phyloP scores from a whole-genome alignment of 768 basidiomycete genomes.

The Lactarius vividus region DNA sequence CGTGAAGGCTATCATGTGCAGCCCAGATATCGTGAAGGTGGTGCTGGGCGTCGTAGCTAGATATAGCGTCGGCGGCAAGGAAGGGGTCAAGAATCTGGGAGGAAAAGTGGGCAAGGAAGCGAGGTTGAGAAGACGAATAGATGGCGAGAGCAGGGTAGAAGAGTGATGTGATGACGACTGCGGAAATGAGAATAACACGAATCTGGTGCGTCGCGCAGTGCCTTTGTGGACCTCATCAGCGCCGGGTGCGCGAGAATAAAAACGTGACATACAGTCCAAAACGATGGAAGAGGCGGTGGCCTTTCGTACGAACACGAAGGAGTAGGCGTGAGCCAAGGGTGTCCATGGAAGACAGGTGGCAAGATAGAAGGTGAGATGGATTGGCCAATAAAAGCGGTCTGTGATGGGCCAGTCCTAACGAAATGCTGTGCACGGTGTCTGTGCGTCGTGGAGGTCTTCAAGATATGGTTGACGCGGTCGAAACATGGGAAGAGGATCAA shows the following conservation, averaged over 20 bases:
- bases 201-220: conserved; percentile 91
- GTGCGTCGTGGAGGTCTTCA: not conserved
- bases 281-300: conserved; percentile 57
- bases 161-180: conserved; percentile 83
- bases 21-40: conserved; percentile 76
- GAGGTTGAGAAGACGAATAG: conserved; percentile 71
- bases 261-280: conserved; percentile 70
- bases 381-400: not conserved
- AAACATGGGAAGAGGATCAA: conserved; percentile 12
- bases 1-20: conserved; percentile 56
- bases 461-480: not conserved
- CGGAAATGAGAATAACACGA: conserved; percentile 82
- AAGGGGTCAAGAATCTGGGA: conserved; percentile 63
- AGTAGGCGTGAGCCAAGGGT: conserved; percentile 27
- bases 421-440: not conserved
- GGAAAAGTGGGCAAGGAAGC: conserved; percentile 51
- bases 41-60: conserved; percentile 52
- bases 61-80: conserved; percentile 49
- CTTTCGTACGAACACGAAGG: conserved; percentile 40
- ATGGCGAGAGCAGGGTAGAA: conserved; percentile 89
- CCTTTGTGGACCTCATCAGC: conserved; percentile 38
- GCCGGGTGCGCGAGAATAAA: conserved; percentile 1
- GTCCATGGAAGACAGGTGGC: conserved; percentile 27
- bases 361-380: not conserved
- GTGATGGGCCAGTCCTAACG: not conserved